Percentiles rank a stretch among this genome's conserved stretches.
Conservation (phyloP, 768 basidiomycete species). For the Boletus rubescentipes region DNA sequence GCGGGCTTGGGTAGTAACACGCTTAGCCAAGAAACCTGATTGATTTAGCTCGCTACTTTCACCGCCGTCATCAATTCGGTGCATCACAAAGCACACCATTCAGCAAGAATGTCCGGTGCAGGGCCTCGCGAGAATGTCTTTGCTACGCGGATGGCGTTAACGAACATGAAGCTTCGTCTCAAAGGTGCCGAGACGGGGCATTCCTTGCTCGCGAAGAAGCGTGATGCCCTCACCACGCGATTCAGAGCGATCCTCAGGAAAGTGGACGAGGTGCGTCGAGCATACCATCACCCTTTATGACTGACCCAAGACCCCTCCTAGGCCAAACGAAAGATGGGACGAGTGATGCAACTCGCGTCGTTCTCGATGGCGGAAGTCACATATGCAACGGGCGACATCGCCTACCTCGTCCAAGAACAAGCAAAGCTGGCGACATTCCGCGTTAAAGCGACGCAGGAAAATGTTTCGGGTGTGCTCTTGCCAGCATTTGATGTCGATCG, state of each 20-base stretch:
- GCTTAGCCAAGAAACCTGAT: neutral
- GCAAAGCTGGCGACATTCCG: constrained; percentile 89
- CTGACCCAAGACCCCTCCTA: constrained; percentile 36
- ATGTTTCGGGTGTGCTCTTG: constrained; percentile 94
- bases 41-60: neutral
- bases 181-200: constrained; percentile 96
- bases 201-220: constrained; percentile 94
- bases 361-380: constrained; percentile 99
- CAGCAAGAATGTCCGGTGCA: constrained; percentile 75
- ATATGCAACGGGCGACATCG: constrained; percentile 95
- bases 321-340: constrained; percentile 99
- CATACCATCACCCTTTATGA: neutral
- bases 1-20: neutral
- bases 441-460: constrained; percentile 95
- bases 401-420: constrained; percentile 96
- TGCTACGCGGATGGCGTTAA: constrained; percentile 96
- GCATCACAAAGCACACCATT: neutral
- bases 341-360: constrained; percentile 97
- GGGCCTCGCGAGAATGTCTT: constrained; percentile 92
- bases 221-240: constrained; percentile 92
- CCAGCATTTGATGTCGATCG: constrained; percentile 95
- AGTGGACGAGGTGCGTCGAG: constrained; percentile 87
- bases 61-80: neutral
- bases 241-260: constrained; percentile 93
- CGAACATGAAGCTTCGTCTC: constrained; percentile 85